phyloP scores from a whole-genome alignment of 1,139 yeast genomes.

The Sugiyamaella pinicola region DNA sequence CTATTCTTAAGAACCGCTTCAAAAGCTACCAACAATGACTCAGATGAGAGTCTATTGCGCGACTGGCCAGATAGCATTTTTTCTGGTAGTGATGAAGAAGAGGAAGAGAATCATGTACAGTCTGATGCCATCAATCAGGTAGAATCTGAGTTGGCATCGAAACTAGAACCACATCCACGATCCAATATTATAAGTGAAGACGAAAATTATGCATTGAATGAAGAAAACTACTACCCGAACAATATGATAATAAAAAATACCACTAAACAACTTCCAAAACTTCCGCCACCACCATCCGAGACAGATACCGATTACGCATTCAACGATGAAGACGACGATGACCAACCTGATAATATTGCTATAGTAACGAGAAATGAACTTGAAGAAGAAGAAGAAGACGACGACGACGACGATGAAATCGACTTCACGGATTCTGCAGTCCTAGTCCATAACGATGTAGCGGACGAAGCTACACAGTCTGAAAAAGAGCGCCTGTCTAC shows the following conservation, averaged over 20 bases:
- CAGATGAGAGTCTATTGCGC: conserved; percentile 10
- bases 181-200: no score
- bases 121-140: no score
- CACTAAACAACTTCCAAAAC: no score
- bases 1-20: conserved; percentile 15
- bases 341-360: conserved; percentile 11
- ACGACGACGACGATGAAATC: conserved; percentile 25
- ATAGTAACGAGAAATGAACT: conserved; percentile 2
- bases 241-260: no score
- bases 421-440: conserved; percentile 27
- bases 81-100: conserved; percentile 3
- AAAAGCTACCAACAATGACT: conserved; percentile 7
- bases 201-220: no score
- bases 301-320: conserved; percentile 5
- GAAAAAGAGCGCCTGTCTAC: not conserved
- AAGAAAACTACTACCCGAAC: no score
- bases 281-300: not conserved
- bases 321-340: conserved; percentile 18
- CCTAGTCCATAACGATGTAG: not conserved
- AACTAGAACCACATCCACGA: no score
- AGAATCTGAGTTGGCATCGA: no score
- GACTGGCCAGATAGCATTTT: conserved; percentile 15
- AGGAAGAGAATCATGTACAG: no score
- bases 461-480: no score
- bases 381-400: conserved; percentile 15